These are phyloP conservation scores for Malus fusca DNA, from an alignment of 306 rosid genomes.

Conservation along the genomic window DNA sequence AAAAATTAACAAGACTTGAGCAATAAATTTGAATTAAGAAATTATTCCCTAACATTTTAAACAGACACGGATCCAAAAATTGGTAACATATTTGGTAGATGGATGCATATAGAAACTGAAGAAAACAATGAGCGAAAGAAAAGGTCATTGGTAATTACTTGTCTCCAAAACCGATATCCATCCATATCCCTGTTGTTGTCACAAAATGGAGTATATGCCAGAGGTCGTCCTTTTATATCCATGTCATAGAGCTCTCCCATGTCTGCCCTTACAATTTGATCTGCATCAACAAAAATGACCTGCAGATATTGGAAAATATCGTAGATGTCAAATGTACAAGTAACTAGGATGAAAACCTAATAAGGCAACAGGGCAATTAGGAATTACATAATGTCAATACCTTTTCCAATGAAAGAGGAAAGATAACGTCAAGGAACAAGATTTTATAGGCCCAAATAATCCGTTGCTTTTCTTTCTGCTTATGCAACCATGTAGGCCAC, in stretches of 20 bases:
- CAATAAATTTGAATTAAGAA: slow-evolving; percentile 1
- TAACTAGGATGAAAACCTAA: slow-evolving; percentile 5
- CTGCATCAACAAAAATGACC: slow-evolving; percentile 99
- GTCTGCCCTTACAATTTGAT: slow-evolving; percentile 89
- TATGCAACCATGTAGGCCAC: slow-evolving; percentile 99
- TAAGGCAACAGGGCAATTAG: slow-evolving; percentile 5
- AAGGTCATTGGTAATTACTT: slow-evolving; percentile 39
- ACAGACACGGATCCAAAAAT: not conserved
- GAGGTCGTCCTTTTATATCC: slow-evolving; percentile 88
- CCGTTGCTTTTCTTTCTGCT: slow-evolving; percentile 96
- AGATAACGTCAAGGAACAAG: slow-evolving; percentile 94
- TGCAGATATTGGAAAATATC: slow-evolving; percentile 36
- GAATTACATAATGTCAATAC: slow-evolving; percentile 29
- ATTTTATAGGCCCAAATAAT: slow-evolving; percentile 99
- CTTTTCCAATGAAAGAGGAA: slow-evolving; percentile 97
- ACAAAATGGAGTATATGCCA: slow-evolving; percentile 96
- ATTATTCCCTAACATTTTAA: not conserved
- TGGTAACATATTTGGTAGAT: not conserved
- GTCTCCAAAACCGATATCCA: slow-evolving; percentile 99
- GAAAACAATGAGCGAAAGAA: not conserved
- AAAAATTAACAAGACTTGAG: slow-evolving; percentile 14
- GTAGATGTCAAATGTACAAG: slow-evolving; percentile 13
- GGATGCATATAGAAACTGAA: not conserved
- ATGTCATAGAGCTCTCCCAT: slow-evolving; percentile 99
- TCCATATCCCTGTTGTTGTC: slow-evolving; percentile 98